phyloP scores from a whole-genome alignment of 257 asterid species.

The Handroanthus guayacan region DNA sequence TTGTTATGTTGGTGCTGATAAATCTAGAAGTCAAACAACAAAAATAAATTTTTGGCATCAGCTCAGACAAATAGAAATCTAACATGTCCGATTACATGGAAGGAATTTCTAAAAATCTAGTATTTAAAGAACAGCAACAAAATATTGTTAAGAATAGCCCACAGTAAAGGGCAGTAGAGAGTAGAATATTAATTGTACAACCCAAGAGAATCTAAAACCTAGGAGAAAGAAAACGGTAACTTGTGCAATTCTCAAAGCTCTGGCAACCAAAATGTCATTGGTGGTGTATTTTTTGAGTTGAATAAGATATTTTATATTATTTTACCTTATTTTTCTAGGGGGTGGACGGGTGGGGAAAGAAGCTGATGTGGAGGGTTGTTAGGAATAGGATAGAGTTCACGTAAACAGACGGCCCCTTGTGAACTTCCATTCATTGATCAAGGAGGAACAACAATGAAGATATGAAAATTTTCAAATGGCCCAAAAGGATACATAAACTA shows the following conservation, averaged over 20 bases:
- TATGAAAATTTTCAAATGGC: too few relatives aligned
- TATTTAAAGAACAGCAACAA: neutral
- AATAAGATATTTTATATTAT: neutral
- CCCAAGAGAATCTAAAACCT: neutral
- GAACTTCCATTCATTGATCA: too few relatives aligned
- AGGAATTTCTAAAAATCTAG: neutral
- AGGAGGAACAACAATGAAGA: too few relatives aligned
- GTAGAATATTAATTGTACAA: neutral
- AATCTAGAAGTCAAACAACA: slow-evolving; percentile 44
- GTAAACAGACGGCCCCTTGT: too few relatives aligned
- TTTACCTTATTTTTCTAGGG: neutral
- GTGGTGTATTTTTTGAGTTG: neutral
- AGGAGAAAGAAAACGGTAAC: neutral
- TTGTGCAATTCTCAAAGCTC: neutral
- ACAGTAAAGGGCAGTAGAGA: neutral
- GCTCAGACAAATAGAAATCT: slow-evolving; percentile 5
- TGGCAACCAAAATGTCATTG: neutral
- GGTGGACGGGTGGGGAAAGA: neutral
- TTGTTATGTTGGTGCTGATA: slow-evolving; percentile 96
- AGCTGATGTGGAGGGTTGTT: neutral
- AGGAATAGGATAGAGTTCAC: neutral
- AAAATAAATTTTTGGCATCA: neutral
- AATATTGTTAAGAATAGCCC: neutral
- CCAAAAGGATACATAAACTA: too few relatives aligned
- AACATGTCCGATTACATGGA: neutral